phyloP scores from a whole-genome alignment of 2,329 filamentous ascomycete genomes.

The Juglanconis sp. region DNA sequence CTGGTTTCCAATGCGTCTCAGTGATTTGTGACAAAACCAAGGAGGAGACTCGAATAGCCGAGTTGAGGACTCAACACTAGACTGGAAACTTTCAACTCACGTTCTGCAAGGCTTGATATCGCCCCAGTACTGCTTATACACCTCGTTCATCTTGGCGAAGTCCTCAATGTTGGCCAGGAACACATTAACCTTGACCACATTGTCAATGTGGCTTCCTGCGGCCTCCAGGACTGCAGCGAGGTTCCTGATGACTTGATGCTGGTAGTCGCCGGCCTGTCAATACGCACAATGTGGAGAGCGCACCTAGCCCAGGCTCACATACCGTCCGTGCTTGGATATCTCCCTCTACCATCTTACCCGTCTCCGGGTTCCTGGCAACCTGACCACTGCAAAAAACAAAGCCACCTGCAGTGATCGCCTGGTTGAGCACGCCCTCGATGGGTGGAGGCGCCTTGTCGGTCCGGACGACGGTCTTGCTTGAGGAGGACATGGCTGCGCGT shows the following conservation, averaged over 20 bases:
- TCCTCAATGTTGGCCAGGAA: constrained; percentile 72
- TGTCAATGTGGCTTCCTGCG: constrained; percentile 61
- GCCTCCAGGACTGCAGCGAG: constrained; percentile 66
- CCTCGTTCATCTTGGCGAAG: constrained; percentile 72
- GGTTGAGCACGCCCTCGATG: constrained; percentile 38
- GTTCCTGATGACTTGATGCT: constrained; percentile 67
- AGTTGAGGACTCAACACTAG: no score
- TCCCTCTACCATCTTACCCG: constrained; percentile 59
- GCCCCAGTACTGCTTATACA: constrained; percentile 68
- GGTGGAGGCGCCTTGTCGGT: constrained; percentile 40
- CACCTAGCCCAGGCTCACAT: constrained; percentile 15
- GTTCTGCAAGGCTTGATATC: constrained; percentile 44
- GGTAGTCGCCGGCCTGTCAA: no score
- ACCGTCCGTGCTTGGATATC: constrained; percentile 64
- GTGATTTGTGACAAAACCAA: background rate
- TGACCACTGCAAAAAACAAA: constrained; percentile 71
- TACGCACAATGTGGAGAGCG: no score
- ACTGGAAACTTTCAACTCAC: constrained; percentile 27
- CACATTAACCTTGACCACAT: constrained; percentile 70
- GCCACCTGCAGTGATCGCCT: constrained; percentile 64
- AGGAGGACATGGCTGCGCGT: constrained; percentile 23
- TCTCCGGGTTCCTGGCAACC: constrained; percentile 60
- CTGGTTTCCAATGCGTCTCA: constrained; percentile 14
- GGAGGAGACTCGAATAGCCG: background rate
- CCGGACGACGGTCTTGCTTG: constrained; percentile 33